phyloP scores from a whole-genome alignment of 1,284 basidiomycete species.

The Ceratobasidium sp. region DNA sequence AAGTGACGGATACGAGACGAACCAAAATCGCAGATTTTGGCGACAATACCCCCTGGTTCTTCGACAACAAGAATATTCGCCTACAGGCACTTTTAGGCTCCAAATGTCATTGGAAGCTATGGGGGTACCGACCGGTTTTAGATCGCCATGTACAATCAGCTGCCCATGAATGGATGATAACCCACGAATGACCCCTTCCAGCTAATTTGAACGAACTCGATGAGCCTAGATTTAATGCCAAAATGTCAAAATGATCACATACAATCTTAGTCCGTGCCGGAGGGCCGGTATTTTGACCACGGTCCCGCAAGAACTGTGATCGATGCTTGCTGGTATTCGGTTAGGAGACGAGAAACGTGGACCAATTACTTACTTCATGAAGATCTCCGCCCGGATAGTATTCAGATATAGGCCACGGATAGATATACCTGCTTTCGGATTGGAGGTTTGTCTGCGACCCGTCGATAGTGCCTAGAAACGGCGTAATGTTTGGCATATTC shows the following conservation, averaged over 20 bases:
- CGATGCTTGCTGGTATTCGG: too few species aligned
- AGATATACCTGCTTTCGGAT: background rate
- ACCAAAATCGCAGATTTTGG: slow-evolving; percentile 24
- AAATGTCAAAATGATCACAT: background rate
- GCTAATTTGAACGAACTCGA: background rate
- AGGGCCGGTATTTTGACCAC: background rate
- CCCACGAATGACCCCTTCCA: slow-evolving; percentile 7
- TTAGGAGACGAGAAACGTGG: background rate
- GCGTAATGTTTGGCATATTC: background rate
- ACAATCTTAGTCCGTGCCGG: background rate
- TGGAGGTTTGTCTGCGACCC: background rate
- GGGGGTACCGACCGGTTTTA: slow-evolving; percentile 7
- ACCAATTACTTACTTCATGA: background rate
- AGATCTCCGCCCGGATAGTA: background rate
- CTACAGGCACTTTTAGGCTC: background rate
- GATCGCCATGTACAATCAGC: slow-evolving; percentile 17
- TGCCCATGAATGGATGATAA: background rate
- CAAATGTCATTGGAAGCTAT: background rate
- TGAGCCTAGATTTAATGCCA: too few species aligned
- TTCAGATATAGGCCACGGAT: slow-evolving; percentile 11
- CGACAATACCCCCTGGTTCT: background rate
- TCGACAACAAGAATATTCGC: background rate
- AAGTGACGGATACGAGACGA: background rate
- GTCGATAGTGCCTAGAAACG: background rate
- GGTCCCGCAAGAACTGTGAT: background rate